These are phyloP conservation scores for Sicyos baderoa DNA, from an alignment of 306 rosid genomes.

Conservation along the genomic window DNA sequence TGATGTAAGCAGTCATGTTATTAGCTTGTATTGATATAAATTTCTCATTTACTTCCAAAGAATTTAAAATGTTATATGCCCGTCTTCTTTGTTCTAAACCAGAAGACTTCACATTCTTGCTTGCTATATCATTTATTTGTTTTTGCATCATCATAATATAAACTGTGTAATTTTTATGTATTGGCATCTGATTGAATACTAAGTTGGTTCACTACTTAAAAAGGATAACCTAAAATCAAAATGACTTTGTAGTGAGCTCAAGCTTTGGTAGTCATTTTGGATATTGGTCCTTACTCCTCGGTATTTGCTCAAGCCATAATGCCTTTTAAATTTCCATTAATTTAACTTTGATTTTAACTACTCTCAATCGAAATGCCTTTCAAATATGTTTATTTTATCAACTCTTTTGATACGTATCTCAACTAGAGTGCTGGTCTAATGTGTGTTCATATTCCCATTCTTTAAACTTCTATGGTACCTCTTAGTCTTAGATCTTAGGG, in stretches of 20 bases:
- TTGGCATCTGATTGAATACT: background rate
- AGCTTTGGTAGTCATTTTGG: background rate
- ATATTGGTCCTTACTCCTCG: no score
- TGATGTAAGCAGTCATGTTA: constrained; percentile 31
- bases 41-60: background rate
- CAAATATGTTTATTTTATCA: background rate
- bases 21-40: background rate
- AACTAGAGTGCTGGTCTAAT: background rate
- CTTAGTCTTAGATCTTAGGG: background rate
- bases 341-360: no score
- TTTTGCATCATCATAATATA: background rate
- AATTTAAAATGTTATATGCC: background rate
- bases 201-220: background rate
- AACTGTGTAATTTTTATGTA: background rate
- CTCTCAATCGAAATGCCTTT: no score
- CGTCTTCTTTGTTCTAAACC: background rate
- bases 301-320: no score
- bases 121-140: background rate
- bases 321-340: no score
- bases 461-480: background rate
- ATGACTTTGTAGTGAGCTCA: background rate
- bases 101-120: constrained; percentile 1
- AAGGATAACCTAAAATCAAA: background rate
- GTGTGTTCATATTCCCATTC: background rate
- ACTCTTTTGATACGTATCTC: background rate